Percentiles rank a stretch among this genome's conserved stretches.
These are phyloP conservation scores for Cladosporium phlei DNA, from an alignment of 2,329 filamentous ascomycete species.

Conservation along the genomic window DNA sequence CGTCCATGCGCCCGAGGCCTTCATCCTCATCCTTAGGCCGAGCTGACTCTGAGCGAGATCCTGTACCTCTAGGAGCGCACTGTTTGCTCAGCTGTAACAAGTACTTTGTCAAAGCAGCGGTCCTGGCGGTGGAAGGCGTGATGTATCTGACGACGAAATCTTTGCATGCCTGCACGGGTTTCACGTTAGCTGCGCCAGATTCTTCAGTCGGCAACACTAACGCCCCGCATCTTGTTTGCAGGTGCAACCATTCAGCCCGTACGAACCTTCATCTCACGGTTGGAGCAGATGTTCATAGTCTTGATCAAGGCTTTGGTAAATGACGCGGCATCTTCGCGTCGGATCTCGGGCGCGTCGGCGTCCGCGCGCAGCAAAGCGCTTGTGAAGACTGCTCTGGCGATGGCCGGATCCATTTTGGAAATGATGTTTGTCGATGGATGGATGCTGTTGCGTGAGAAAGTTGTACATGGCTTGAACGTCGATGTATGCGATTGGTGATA, in stretches of 20 bases:
- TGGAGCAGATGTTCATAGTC: constrained; percentile 8
- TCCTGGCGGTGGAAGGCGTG: constrained; percentile 13
- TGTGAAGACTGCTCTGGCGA: constrained; percentile 2
- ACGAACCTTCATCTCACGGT: constrained; percentile 9
- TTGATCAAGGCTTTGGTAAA: background rate
- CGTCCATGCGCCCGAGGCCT: constrained; percentile 13
- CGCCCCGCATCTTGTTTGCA: background rate
- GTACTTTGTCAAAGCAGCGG: constrained; percentile 17
- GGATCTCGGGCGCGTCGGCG: constrained; percentile 3
- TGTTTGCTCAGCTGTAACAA: constrained; percentile 17
- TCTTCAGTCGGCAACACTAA: background rate
- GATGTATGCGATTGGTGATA: too few relatives aligned
- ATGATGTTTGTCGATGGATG: too few relatives aligned
- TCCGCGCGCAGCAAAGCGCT: constrained; percentile 5
- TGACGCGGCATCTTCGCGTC: constrained; percentile 1
- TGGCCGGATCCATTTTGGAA: too few relatives aligned
- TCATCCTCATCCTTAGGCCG: constrained; percentile 14
- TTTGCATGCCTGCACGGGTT: constrained; percentile 16
- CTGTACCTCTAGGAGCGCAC: constrained; percentile 11
- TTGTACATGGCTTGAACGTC: too few relatives aligned
- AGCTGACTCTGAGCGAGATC: constrained; percentile 1
- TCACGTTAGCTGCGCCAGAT: background rate
- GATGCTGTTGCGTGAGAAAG: too few relatives aligned
- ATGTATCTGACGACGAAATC: constrained; percentile 19
- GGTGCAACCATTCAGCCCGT: background rate